Evolutionary conservation across 768 basidiomycete species (phyloP).

Genomic region (Leccinum boreale): DNA sequence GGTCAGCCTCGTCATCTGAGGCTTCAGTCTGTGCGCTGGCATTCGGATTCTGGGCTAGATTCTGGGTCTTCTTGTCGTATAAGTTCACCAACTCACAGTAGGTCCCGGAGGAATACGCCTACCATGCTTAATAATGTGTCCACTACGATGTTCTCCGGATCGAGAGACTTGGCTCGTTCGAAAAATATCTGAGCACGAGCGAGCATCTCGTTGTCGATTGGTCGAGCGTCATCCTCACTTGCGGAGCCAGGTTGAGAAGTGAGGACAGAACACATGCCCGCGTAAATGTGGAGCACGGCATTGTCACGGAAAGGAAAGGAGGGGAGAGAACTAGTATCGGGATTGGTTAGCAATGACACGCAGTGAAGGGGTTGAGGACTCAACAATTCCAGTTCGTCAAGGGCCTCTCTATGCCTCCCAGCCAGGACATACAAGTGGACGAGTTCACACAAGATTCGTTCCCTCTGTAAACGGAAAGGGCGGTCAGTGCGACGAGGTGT

Average conservation of each 20-base stretch:
- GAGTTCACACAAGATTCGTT: slow-evolving; percentile 72
- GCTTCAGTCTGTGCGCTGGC: slow-evolving; percentile 9
- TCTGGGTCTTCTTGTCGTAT: slow-evolving; percentile 16
- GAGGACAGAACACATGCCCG: slow-evolving; percentile 70
- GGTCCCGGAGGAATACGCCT: slow-evolving; percentile 2
- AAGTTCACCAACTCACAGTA: background rate
- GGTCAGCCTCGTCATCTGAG: slow-evolving; percentile 37
- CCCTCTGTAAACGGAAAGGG: slow-evolving; percentile 47
- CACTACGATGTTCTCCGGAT: slow-evolving; percentile 54
- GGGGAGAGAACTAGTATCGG: slow-evolving; percentile 64
- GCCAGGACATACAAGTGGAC: slow-evolving; percentile 61
- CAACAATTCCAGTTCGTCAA: slow-evolving; percentile 87
- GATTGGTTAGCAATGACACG: background rate
- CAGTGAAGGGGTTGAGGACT: slow-evolving; percentile 8
- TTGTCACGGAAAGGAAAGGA: slow-evolving; percentile 87
- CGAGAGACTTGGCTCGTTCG: slow-evolving; percentile 57
- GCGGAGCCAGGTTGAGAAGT: slow-evolving; percentile 40
- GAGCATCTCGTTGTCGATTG: slow-evolving; percentile 43
- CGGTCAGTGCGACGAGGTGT: slow-evolving; percentile 10
- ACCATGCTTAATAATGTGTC: slow-evolving; percentile 55
- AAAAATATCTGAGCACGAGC: slow-evolving; percentile 55
- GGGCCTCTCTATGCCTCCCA: slow-evolving; percentile 60
- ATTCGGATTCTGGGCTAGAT: slow-evolving; percentile 20
- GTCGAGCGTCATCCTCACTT: slow-evolving; percentile 1
- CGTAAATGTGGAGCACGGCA: slow-evolving; percentile 75